Base-by-base conservation (phyloP, 2,329 filamentous ascomycete genomes). In the Trichoderma hamatum region DNA sequence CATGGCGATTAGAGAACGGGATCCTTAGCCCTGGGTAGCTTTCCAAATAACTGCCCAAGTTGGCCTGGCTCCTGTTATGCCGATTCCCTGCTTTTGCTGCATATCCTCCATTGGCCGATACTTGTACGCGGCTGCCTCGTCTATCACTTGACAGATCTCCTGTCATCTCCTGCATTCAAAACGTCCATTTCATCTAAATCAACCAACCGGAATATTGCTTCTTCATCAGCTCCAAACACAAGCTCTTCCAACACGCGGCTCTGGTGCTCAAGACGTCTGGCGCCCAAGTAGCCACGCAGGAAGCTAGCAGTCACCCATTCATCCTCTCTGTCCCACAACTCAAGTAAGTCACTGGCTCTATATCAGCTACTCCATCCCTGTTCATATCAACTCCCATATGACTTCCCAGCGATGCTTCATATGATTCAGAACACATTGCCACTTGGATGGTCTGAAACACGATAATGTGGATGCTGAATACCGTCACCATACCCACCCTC, bases 31-130 rank as follows among this genome's bases (percentile, higher is more conserved):
- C 21, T 64, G 61, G 61, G 49, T 43, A 55, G 24, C 16, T 43
- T 46, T 66, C 54, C 21, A 34, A 36, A 36, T 58, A 67, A 67
- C 64, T 67, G 30, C 54, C 52, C 54, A 51, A 67, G 54, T 51
- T 28, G 64, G 26, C 10, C 26, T 24, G 14, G 30, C 49, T 32
- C 28, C 49, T 30, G 49, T 28, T 68, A 68, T 16, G 21, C n/a
- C 24, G 9, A 59, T 36, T 26, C 26, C 9, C n/a, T 21, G 24
- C 21, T 19, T 13, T 72, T 71, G 56, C 21, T 72, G 71, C 71
- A 72, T 71, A 56, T 30, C 70, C 71, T 69, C 71, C 71, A 67
- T 72, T 72, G 71, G 43, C 46, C 13, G 26, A 72, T 72, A 43
- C 16, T n/a, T 9, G 16, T 5, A 71, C 26, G 39, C 36, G 10